Percentiles rank a stretch among this genome's conserved stretches.
Conservation (phyloP, 1,284 basidiomycete species). For the Pisolithus thermaeus region DNA sequence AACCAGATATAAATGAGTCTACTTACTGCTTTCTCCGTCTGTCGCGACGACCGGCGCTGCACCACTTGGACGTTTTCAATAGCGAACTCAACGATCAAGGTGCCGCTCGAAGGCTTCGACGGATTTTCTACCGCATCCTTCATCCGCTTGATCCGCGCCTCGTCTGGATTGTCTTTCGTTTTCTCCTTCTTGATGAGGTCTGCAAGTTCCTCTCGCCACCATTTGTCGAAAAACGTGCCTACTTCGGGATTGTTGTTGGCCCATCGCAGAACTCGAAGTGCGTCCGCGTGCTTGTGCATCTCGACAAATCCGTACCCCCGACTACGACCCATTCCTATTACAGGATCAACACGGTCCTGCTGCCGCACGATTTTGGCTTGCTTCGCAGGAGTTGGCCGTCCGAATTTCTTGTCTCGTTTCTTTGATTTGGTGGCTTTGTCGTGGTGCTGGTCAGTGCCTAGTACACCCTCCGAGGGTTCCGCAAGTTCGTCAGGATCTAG, state of each 20-base stretch:
- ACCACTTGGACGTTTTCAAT: constrained; percentile 91
- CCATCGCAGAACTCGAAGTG: constrained; percentile 88
- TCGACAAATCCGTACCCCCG: constrained; percentile 97
- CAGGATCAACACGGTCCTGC: constrained; percentile 79
- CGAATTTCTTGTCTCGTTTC: constrained; percentile 31
- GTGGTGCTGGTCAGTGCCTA: constrained; percentile 17
- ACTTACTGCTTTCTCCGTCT: constrained; percentile 28
- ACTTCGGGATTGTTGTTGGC: constrained; percentile 83
- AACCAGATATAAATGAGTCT: not conserved
- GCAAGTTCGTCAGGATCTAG: constrained; percentile 73
- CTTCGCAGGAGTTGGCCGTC: constrained; percentile 60
- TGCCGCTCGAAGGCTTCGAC: constrained; percentile 46
- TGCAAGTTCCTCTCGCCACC: constrained; percentile 82
- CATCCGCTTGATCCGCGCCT: constrained; percentile 50
- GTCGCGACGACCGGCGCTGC: constrained; percentile 52
- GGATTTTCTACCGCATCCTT: constrained; percentile 52
- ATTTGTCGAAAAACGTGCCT: constrained; percentile 59
- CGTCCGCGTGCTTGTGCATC: constrained; percentile 82
- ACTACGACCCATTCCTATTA: constrained; percentile 82
- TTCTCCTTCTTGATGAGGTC: constrained; percentile 63
- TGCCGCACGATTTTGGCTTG: constrained; percentile 91
- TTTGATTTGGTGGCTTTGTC: constrained; percentile 28
- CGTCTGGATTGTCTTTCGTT: constrained; percentile 36
- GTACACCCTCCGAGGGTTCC: constrained; percentile 26
- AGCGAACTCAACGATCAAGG: constrained; percentile 86